Evolutionary conservation across 2,329 filamentous ascomycete species (phyloP).

Genomic region (Diatrype stigma): DNA sequence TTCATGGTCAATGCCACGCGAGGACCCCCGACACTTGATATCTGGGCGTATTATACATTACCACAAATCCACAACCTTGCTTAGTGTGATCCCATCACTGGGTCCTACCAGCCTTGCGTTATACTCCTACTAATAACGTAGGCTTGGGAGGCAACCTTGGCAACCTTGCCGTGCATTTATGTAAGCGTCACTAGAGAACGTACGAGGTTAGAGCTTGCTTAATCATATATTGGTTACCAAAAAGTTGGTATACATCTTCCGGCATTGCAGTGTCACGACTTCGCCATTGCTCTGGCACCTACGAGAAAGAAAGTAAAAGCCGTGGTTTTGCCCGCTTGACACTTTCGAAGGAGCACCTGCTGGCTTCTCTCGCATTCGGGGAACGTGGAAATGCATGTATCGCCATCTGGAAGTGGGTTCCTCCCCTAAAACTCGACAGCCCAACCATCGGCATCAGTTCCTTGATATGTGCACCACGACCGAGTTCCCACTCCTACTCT

Average conservation of each 20-base stretch:
- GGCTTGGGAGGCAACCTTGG: neutral
- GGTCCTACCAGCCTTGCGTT: neutral
- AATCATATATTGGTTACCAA: neutral
- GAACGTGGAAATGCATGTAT: neutral
- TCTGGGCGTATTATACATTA: neutral
- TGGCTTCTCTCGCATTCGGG: neutral
- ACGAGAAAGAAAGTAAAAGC: neutral
- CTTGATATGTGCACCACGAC: neutral
- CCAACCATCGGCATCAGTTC: neutral
- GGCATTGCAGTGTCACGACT: neutral
- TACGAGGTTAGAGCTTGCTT: neutral
- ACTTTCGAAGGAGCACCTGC: neutral
- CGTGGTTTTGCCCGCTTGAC: neutral
- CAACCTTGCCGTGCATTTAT: neutral
- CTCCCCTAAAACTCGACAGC: neutral
- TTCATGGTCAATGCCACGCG: neutral
- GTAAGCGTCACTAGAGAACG: neutral
- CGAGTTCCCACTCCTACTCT: neutral
- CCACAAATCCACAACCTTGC: neutral
- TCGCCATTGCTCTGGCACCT: no score
- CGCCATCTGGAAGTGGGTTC: neutral
- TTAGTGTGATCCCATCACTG: neutral
- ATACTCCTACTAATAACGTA: neutral
- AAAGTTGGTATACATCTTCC: neutral
- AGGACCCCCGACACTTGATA: neutral